Evolutionary conservation across 2,329 filamentous ascomycete species (phyloP), one percentile per base, ranked within the genome.

Genomic region (Penicillium sp.): DNA sequence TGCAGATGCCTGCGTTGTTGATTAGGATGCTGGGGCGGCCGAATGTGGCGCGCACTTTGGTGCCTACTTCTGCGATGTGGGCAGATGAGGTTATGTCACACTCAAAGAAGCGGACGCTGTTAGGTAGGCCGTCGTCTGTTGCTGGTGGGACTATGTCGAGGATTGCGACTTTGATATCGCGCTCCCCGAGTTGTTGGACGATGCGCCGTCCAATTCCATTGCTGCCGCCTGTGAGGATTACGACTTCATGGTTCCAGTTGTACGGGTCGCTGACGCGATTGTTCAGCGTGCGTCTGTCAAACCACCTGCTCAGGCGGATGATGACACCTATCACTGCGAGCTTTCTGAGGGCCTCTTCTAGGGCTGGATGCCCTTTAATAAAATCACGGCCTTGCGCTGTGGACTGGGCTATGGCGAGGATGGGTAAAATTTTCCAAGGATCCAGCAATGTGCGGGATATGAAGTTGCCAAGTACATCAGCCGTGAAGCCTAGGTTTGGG

Each of bases 141-240:
- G n/a, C 39, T 51, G 51, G 69, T 0, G 68, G 41, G 14, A 64
- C 51, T 48, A 73, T 66, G 72, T 93, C 89, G 34, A 92, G 69
- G 2, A 91, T 85, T 0, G 86, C 86, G 32, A 91, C 86, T 60
- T 83, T 88, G 61, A 89, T 78, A 1, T 82, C 83, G 56, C 74
- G 76, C 67, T 85, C 82, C 0, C 84, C 85, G n/a, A 94, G 76
- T 49, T 86, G 70, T 59, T 80, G 78, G 13, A 88, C 87, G 3
- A 90, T 79, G 35, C 81, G 74, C 18, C 81, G 83, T 13, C 89
- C 89, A 64, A 93, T 91, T 0, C 89, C 89, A 52, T 84, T 83
- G 39, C 86, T 84, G 7, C 89, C 89, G 7, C 90, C 89, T 0
- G 89, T 92, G 18, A 92, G 79, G 40, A 91, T 76, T 2, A 89